Evolutionary conservation across 371 early-diverging fungal species (phyloP).

Genomic region (Hamiltosporidium tvaerminnensis): DNA sequence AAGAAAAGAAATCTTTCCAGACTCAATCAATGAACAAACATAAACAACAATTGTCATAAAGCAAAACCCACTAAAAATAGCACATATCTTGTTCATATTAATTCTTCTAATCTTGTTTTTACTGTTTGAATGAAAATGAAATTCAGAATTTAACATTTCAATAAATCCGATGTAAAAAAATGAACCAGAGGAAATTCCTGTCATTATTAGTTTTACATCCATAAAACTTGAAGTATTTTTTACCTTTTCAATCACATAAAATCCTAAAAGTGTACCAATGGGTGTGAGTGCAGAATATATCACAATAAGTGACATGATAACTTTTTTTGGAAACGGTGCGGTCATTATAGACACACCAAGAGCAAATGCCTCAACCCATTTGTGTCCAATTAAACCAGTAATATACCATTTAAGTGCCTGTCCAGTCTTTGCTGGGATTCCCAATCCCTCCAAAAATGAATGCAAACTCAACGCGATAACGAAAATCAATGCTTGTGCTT

Average conservation of each 20-base stretch:
- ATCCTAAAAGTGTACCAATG: conserved; percentile 39
- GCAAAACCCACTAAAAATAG: no score
- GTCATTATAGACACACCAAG: conserved; percentile 46
- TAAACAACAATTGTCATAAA: no score
- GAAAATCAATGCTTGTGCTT: conserved; percentile 39
- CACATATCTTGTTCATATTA: no score
- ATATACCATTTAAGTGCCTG: conserved; percentile 26
- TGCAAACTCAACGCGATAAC: conserved; percentile 51
- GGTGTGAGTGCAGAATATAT: conserved; percentile 51
- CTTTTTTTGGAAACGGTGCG: conserved; percentile 18
- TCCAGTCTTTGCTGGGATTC: conserved; percentile 18
- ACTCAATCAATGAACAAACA: no score
- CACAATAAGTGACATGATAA: conserved; percentile 21
- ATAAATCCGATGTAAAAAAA: conserved; percentile 49
- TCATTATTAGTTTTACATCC: background rate
- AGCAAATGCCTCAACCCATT: conserved; percentile 51
- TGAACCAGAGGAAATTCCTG: conserved; percentile 37
- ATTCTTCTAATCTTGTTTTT: no score
- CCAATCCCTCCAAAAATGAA: conserved; percentile 54
- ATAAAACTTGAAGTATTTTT: no score
- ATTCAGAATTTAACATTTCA: conserved; percentile 47
- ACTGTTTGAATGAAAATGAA: background rate
- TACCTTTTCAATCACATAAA: background rate
- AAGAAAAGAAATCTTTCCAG: no score
- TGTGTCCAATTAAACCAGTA: conserved; percentile 46